Percentiles rank a stretch among this genome's conserved stretches.
Evolutionary conservation across 2,329 filamentous ascomycete genomes (phyloP).

Genomic region (Calonectria multiphialidica): DNA sequence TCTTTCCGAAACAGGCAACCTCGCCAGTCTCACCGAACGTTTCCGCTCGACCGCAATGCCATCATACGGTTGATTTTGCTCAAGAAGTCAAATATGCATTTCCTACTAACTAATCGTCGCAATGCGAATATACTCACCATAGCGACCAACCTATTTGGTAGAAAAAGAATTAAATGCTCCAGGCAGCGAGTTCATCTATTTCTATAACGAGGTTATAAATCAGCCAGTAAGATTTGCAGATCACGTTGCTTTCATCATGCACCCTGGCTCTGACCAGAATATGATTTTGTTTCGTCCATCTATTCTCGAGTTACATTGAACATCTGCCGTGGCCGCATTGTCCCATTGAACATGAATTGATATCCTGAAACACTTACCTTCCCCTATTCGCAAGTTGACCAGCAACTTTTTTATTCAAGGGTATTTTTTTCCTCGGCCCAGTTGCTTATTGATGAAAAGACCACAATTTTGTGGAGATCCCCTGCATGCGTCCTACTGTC

Average conservation of each 20-base stretch:
- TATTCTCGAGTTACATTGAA: not conserved
- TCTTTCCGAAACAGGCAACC: slow-evolving; percentile 10
- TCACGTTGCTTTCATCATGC: too few relatives aligned
- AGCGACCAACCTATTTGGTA: not conserved
- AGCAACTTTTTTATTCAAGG: not conserved
- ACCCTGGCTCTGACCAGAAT: not conserved
- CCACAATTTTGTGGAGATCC: not conserved
- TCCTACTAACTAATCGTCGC: not conserved
- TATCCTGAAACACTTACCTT: not conserved
- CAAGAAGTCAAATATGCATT: not conserved
- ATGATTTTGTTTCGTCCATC: not conserved
- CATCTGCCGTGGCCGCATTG: too few relatives aligned
- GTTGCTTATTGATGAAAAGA: not conserved
- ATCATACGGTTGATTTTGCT: not conserved
- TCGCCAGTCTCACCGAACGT: slow-evolving; percentile 2
- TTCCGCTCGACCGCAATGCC: not conserved
- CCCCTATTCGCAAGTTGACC: not conserved
- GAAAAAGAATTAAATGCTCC: too few relatives aligned
- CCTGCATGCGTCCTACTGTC: not conserved
- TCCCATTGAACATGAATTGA: too few relatives aligned
- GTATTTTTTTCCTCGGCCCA: too few relatives aligned
- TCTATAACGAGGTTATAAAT: too few relatives aligned
- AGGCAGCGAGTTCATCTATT: too few relatives aligned
- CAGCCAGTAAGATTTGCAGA: too few relatives aligned
- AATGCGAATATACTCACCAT: not conserved